phyloP scores from a whole-genome alignment of 345 rosid genomes.

The Eutrema heterophyllum region DNA sequence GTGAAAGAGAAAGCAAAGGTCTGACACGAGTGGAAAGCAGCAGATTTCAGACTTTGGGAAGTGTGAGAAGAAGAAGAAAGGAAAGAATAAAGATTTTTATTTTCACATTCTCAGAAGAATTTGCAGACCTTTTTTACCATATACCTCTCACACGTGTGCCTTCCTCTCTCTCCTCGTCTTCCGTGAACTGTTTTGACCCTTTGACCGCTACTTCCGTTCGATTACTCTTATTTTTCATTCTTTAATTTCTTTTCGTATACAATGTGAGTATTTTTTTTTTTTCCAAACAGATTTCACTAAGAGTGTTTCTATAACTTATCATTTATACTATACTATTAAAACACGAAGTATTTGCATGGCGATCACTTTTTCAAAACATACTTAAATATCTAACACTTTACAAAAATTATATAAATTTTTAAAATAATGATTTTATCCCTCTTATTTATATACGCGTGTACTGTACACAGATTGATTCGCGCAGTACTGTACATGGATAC shows the following conservation, averaged over 20 bases:
- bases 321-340: no score
- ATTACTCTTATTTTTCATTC: not conserved
- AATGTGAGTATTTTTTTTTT: no score
- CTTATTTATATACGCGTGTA: no score
- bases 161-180: constrained; percentile 2
- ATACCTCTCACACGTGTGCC: constrained; percentile 22
- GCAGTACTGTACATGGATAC: no score
- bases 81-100: not conserved
- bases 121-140: constrained; percentile 21
- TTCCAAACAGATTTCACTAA: no score
- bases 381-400: no score
- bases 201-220: not conserved
- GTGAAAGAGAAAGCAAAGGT: constrained; percentile 18
- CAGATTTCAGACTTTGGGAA: constrained; percentile 35
- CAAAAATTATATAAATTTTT: no score
- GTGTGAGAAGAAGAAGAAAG: constrained; percentile 6
- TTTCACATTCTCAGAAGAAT: constrained; percentile 1
- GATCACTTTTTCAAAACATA: no score
- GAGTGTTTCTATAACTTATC: no score
- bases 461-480: no score
- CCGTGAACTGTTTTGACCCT: constrained; percentile 1
- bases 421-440: no score
- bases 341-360: no score
- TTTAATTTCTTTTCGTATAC: not conserved
- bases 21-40: constrained; percentile 42